phyloP scores from a whole-genome alignment of 345 rosid species.

The Boechera retrofracta region DNA sequence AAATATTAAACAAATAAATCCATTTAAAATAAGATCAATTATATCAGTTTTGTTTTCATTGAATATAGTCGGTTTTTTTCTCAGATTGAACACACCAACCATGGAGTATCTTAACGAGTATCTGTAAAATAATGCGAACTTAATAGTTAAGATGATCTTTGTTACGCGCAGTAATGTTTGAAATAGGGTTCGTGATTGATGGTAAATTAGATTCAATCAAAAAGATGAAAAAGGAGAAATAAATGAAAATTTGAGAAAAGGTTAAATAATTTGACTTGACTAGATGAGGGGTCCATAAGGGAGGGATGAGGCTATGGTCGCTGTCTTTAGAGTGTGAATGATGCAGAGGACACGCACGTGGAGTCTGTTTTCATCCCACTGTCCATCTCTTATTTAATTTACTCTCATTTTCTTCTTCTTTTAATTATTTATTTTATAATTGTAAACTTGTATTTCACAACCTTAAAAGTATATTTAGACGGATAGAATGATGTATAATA shows the following conservation, averaged over 20 bases:
- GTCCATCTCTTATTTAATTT: constrained; percentile 25
- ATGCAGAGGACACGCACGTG: constrained; percentile 51
- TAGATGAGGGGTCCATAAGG: constrained; percentile 20
- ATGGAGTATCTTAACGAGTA: background rate
- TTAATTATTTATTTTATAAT: background rate
- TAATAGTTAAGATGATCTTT: background rate
- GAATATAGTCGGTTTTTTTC: too few species aligned
- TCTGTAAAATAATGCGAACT: background rate
- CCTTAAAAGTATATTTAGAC: constrained; percentile 40
- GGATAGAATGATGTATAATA: constrained; percentile 29
- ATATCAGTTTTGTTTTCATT: too few species aligned
- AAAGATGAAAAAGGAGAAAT: constrained; percentile 19
- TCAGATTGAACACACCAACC: background rate
- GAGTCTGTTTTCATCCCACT: constrained; percentile 45
- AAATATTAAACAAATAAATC: too few species aligned
- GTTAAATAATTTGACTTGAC: constrained; percentile 43
- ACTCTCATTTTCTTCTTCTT: background rate
- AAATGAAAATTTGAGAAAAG: constrained; percentile 22
- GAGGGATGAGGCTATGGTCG: constrained; percentile 42
- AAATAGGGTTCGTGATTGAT: constrained; percentile 39
- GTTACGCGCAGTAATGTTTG: constrained; percentile 37
- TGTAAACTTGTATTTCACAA: constrained; percentile 25
- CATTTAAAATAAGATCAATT: too few species aligned
- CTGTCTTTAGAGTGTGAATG: constrained; percentile 50
- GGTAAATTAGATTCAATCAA: constrained; percentile 44